Conservation (phyloP, 1,284 basidiomycete genomes). For the Trichosporon sp. region DNA sequence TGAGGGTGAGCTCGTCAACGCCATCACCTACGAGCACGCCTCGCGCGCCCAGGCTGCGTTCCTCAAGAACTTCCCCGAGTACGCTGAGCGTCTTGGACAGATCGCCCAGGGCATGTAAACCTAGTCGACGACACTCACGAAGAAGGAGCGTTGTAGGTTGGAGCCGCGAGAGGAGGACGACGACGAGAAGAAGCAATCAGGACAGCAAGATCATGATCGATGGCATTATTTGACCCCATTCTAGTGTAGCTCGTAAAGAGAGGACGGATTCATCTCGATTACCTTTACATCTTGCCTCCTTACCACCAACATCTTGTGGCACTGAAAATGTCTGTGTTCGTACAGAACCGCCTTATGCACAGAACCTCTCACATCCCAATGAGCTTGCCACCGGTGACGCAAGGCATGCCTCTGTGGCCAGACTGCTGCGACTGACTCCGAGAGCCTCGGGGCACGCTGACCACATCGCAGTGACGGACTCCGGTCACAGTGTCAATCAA, state of each 20-base stretch:
- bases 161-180: background rate
- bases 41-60: slow-evolving; percentile 76
- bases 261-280: background rate
- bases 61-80: slow-evolving; percentile 71
- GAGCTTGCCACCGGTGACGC: too few relatives aligned
- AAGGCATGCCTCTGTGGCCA: too few relatives aligned
- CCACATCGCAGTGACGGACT: background rate
- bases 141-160: background rate
- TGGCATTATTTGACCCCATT: background rate
- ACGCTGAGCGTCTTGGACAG: slow-evolving; percentile 56
- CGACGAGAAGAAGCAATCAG: background rate
- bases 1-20: slow-evolving; percentile 82
- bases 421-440: background rate
- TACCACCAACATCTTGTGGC: background rate
- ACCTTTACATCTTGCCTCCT: background rate
- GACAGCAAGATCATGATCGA: background rate
- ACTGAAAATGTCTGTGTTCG: background rate
- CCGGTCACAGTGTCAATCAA: background rate
- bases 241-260: slow-evolving; percentile 1
- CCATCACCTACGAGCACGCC: slow-evolving; percentile 73
- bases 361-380: background rate
- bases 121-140: background rate
- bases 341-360: background rate
- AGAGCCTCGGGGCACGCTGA: background rate
- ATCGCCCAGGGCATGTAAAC: slow-evolving; percentile 45